Evolutionary conservation across 2,329 filamentous ascomycete species (phyloP), one percentile per base, ranked within the genome.

Genomic region (Fusarium citri): DNA sequence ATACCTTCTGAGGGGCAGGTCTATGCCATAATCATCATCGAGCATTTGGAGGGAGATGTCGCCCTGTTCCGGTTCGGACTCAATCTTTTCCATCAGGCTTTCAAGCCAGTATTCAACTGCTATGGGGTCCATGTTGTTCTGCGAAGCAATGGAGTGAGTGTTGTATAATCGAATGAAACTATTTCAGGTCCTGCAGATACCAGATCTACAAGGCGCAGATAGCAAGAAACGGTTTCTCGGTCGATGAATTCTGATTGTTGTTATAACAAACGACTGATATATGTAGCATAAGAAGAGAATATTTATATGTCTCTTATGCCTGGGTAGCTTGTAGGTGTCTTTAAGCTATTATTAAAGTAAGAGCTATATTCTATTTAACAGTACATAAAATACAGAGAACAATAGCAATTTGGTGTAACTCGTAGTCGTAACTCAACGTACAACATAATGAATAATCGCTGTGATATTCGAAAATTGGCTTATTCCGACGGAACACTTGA

Each of bases 221-320:
- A 18, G 9, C 3, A 37, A 10, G 9, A 18, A 7, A n/a, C 0
- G 10, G 2, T 7, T 37, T 10, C 4, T 37, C 10, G n/a, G 10
- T 7, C 5, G 34, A 12, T 11, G 8, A 6, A 12, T 7, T 7
- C 3, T 37, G 6, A n/a, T 37, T 37, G 18, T 0, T 12, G 1
- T 34, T 11, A 16, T 10, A 9, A 18, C 0, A 6, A 7, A 6
- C 7, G 5, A n/a, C 11, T 6, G 10, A 2, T n/a, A 37, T 4
- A n/a, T 5, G 18, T n/a, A 4, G 6, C 18, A 37, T 37, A n/a
- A n/a, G 10, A n/a, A n/a, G 10, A 37, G 10, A 6, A 37, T 37
- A 37, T 37, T 16, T 37, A n/a, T n/a, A 37, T 37, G 18, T n/a
- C 5, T 37, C 9, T 37, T 6, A 11, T 18, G 6, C 12, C 34